Percentiles rank a stretch among this genome's conserved stretches.
Conservation (phyloP, 164 flowering plant species). For the Macadamia tetraphylla region DNA sequence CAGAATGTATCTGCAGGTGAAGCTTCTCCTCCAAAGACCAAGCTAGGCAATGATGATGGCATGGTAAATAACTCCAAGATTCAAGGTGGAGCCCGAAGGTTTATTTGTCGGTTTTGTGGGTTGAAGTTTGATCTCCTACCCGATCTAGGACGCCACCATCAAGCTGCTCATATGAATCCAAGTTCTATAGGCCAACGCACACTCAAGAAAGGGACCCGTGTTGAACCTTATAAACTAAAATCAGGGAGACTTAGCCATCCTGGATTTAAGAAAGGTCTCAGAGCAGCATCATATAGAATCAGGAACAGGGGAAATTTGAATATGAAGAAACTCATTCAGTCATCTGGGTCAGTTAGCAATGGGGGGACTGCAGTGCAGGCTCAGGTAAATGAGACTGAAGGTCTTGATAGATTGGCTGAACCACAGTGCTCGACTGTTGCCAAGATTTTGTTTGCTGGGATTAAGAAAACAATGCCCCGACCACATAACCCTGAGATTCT, state of each 20-base stretch:
- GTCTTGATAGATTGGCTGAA: constrained; percentile 52
- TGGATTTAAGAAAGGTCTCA: constrained; percentile 54
- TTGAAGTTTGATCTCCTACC: constrained; percentile 90
- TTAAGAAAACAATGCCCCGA: constrained; percentile 61
- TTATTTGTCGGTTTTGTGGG: constrained; percentile 78
- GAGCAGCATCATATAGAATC: constrained; percentile 48
- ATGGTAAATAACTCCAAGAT: constrained; percentile 29
- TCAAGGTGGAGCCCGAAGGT: constrained; percentile 37
- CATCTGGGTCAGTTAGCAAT: constrained; percentile 29
- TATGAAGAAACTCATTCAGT: constrained; percentile 56
- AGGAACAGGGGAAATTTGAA: constrained; percentile 43
- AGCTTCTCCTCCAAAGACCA: constrained; percentile 26
- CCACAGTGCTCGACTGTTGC: constrained; percentile 69
- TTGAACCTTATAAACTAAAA: constrained; percentile 53
- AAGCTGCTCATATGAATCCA: constrained; percentile 90
- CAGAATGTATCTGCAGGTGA: constrained; percentile 16
- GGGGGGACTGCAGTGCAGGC: constrained; percentile 27
- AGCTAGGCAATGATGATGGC: constrained; percentile 22
- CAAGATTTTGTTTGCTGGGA: constrained; percentile 53
- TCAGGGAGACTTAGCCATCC: constrained; percentile 69
- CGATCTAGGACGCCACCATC: constrained; percentile 98
- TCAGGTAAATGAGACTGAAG: constrained; percentile 31
- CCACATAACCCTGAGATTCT: constrained; percentile 78
- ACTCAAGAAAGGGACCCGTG: constrained; percentile 45
- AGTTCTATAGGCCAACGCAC: constrained; percentile 32